phyloP scores from a whole-genome alignment of 2,329 filamentous ascomycete species.

The Colletotrichum incanum region DNA sequence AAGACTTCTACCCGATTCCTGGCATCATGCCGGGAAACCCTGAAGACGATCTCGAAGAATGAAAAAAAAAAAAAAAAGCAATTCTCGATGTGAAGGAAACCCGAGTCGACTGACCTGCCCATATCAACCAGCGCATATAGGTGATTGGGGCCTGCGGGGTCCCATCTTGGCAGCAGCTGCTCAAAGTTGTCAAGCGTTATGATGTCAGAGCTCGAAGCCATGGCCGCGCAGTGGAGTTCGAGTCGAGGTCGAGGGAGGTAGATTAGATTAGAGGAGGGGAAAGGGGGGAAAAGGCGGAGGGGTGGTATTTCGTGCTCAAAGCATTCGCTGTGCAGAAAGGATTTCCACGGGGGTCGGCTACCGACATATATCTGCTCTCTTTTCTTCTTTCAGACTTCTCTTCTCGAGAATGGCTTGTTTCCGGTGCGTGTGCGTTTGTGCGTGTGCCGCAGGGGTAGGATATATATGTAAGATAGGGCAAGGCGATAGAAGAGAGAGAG shows the following conservation, averaged over 20 bases:
- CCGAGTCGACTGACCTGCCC: slow-evolving; percentile 64
- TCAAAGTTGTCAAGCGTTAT: slow-evolving; percentile 68
- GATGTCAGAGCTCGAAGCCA: slow-evolving; percentile 54
- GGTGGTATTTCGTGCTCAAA: slow-evolving; percentile 39
- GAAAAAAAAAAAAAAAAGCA: background rate
- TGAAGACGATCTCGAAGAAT: slow-evolving; percentile 7
- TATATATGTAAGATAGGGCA: slow-evolving; percentile 1
- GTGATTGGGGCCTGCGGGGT: slow-evolving; percentile 62
- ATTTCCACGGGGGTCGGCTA: slow-evolving; percentile 29
- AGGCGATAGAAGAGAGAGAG: background rate
- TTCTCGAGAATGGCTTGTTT: background rate
- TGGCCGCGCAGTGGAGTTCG: slow-evolving; percentile 27
- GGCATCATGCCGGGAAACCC: background rate
- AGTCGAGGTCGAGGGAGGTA: background rate
- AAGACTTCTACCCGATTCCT: background rate
- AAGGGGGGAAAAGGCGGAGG: background rate
- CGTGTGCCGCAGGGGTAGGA: background rate
- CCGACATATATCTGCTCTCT: slow-evolving; percentile 28
- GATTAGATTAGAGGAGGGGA: slow-evolving; percentile 3
- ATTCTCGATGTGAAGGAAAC: background rate
- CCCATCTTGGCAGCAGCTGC: slow-evolving; percentile 66
- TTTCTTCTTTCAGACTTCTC: background rate
- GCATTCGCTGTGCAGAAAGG: slow-evolving; percentile 29
- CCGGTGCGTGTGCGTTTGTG: background rate
- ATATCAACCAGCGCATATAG: slow-evolving; percentile 73